Base-by-base conservation (phyloP, 495 filamentous ascomycete genomes). In the Penicillium steckii region DNA sequence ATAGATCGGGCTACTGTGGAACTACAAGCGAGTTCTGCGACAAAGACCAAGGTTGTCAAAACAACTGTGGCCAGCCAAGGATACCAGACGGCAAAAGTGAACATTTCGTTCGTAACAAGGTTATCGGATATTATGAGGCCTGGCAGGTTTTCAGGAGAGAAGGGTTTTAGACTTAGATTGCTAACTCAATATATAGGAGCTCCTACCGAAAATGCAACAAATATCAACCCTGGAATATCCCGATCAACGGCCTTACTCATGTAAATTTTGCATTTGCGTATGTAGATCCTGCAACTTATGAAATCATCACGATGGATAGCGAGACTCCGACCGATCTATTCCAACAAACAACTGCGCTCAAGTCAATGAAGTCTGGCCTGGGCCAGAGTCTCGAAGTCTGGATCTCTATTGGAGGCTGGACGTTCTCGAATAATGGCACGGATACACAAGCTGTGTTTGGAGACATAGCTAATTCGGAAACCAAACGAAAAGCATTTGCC, bases 361-460 rank as follows among this genome's bases (percentile, higher is more conserved):
- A 1, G 72, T 56, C 0, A 77, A 63, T 44, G 33, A 61, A 21
- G 45, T 76, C n/a, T 2, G 48, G 57, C 15, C 50, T 60, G 1
- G 27, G 37, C 4, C 40, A 10, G 4, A n/a, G n/a, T n/a, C 52
- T 77, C 8, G 35, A 74, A 53, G 70, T 72, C 0, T 69, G 58
- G 52, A 73, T 79, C 13, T 60, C 78, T 1, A 64, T 81, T 48
- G 77, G 77, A 9, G 76, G 77, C 2, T 75, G 58, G 59, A 56
- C 50, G 22, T 78, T 79, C 48, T 33, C 29, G 8, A 42, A 52
- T 38, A 69, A 59, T 37, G 65, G 65, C 38, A 44, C 61, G 1
- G 66, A 53, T 0, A 62, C 63, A 45, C 52, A 26, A 64, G 35
- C 5, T 50, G 9, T 47, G 7, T 71, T 66, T 33, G 66, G 65